phyloP scores from a whole-genome alignment of 257 asterid species.

The Verbena officinalis region DNA sequence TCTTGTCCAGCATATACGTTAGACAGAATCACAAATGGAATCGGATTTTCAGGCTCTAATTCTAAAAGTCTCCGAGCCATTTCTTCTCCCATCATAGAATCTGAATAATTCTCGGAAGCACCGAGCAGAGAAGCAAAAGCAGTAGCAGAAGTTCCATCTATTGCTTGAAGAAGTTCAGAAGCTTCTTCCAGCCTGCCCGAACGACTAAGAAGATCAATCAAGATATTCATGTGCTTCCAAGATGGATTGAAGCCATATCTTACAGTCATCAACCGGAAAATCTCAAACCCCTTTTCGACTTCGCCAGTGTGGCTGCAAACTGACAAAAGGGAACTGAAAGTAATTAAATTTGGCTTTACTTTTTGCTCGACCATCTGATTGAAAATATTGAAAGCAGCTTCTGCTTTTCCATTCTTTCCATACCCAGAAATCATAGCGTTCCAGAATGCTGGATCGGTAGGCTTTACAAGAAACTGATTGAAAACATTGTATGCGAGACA shows the following conservation, averaged over 20 bases:
- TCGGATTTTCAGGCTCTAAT: slow-evolving; percentile 70
- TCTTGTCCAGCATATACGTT: slow-evolving; percentile 79
- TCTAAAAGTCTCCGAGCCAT: slow-evolving; percentile 58
- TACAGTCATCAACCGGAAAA: slow-evolving; percentile 55
- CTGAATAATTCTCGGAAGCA: slow-evolving; percentile 60
- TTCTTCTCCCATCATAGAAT: slow-evolving; percentile 62
- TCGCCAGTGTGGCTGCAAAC: slow-evolving; percentile 73
- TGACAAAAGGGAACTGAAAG: slow-evolving; percentile 72
- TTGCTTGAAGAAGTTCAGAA: slow-evolving; percentile 57
- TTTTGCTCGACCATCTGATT: slow-evolving; percentile 55
- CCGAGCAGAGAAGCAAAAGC: slow-evolving; percentile 70
- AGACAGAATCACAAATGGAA: slow-evolving; percentile 77
- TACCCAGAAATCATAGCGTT: slow-evolving; percentile 93
- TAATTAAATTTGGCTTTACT: slow-evolving; percentile 67
- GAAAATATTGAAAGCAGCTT: slow-evolving; percentile 67
- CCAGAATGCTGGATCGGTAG: slow-evolving; percentile 83
- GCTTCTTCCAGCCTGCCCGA: slow-evolving; percentile 77
- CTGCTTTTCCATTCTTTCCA: slow-evolving; percentile 65
- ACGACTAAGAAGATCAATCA: slow-evolving; percentile 81
- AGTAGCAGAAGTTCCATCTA: slow-evolving; percentile 45
- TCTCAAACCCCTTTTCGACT: slow-evolving; percentile 60
- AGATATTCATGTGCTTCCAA: slow-evolving; percentile 56
- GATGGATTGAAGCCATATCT: slow-evolving; percentile 64
- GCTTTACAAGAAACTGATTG: slow-evolving; percentile 45
- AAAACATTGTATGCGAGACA: slow-evolving; percentile 48